A percentile compares a stretch with the other conserved stretches of the same genome.
Evolutionary conservation across 495 filamentous ascomycete genomes (phyloP).

Genomic region (Aspergillus homomorphus): DNA sequence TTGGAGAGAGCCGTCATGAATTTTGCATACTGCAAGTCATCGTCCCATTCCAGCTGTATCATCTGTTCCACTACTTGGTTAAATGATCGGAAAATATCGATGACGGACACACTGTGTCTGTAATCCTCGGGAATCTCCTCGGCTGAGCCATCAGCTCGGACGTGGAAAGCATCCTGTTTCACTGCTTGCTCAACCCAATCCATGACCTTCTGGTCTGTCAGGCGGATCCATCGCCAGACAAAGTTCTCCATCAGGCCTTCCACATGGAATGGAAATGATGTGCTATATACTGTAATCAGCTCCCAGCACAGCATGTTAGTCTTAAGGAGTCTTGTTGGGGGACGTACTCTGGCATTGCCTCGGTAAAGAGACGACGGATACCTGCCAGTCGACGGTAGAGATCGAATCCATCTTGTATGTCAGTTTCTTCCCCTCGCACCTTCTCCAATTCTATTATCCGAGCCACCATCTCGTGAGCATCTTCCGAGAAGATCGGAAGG

Average conservation of each 20-base stretch:
- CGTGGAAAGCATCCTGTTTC: slow-evolving; percentile 78
- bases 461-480: slow-evolving; percentile 76
- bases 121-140: slow-evolving; percentile 72
- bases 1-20: slow-evolving; percentile 97
- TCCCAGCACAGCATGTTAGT: not conserved
- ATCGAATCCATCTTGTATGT: slow-evolving; percentile 87
- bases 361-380: slow-evolving; percentile 72
- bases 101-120: slow-evolving; percentile 86
- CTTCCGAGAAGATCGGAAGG: slow-evolving; percentile 84
- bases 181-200: slow-evolving; percentile 87
- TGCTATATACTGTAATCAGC: slow-evolving; percentile 30
- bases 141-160: slow-evolving; percentile 57
- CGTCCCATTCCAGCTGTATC: slow-evolving; percentile 82
- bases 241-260: slow-evolving; percentile 85
- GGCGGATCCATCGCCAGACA: slow-evolving; percentile 90
- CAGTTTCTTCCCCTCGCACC: slow-evolving; percentile 67
- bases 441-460: slow-evolving; percentile 72
- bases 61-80: slow-evolving; percentile 86
- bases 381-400: slow-evolving; percentile 84
- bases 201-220: slow-evolving; percentile 73
- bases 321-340: not conserved
- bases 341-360: slow-evolving; percentile 62
- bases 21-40: slow-evolving; percentile 88
- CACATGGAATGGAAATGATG: slow-evolving; percentile 75
- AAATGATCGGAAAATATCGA: slow-evolving; percentile 93